Evolutionary conservation across 495 filamentous ascomycete species (phyloP).

Genomic region (Poronia punctata): DNA sequence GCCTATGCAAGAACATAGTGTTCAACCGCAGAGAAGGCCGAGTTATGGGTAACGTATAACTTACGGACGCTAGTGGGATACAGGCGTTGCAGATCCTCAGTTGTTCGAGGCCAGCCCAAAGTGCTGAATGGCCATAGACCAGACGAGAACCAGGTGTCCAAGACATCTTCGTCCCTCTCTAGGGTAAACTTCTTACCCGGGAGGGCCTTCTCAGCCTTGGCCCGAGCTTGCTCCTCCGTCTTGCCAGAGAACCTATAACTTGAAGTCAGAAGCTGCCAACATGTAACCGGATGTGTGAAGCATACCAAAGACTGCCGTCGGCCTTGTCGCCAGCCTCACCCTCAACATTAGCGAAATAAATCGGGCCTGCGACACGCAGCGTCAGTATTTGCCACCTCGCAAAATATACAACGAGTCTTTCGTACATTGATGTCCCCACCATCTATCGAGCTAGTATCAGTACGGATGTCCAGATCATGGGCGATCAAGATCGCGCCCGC

Average conservation of each 20-base stretch:
- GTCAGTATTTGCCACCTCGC: too few species aligned
- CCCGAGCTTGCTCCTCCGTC: conserved; percentile 49
- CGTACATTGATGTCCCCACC: conserved; percentile 86
- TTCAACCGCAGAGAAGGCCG: too few species aligned
- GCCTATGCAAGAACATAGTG: too few species aligned
- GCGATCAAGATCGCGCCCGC: too few species aligned
- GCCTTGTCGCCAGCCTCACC: conserved; percentile 48
- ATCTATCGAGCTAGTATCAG: too few species aligned
- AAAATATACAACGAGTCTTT: too few species aligned
- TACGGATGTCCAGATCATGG: too few species aligned
- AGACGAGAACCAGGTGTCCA: conserved; percentile 81
- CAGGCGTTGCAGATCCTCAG: conserved; percentile 56
- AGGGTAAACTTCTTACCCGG: conserved; percentile 63
- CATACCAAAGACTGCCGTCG: conserved; percentile 58
- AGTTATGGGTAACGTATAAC: too few species aligned
- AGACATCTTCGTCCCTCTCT: conserved; percentile 61
- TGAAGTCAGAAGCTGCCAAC: too few species aligned
- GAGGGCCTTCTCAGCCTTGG: conserved; percentile 61
- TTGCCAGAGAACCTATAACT: conserved; percentile 62
- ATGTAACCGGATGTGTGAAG: too few species aligned
- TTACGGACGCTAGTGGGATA: too few species aligned
- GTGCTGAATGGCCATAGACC: conserved; percentile 78
- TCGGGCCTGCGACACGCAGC: too few species aligned
- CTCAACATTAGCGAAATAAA: conserved; percentile 65
- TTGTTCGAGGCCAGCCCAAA: conserved; percentile 72